phyloP scores from a whole-genome alignment of 768 basidiomycete species.

The Suillus plorans region DNA sequence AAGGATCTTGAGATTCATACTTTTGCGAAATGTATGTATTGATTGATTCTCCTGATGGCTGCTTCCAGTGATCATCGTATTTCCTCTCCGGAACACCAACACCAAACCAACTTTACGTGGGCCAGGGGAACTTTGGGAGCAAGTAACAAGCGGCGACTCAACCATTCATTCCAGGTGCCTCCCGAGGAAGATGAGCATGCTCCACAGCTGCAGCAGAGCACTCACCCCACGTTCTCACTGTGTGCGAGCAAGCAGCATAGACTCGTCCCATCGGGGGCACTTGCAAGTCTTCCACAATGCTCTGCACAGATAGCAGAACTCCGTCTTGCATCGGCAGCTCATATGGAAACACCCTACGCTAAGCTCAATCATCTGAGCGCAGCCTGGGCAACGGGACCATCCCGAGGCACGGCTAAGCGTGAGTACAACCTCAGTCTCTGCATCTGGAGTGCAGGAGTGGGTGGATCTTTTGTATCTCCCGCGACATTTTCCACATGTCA shows the following conservation, averaged over 20 bases:
- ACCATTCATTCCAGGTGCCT: neutral
- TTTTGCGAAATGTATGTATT: neutral
- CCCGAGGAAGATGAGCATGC: slow-evolving; percentile 27
- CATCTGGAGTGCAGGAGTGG: slow-evolving; percentile 29
- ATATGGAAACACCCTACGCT: slow-evolving; percentile 39
- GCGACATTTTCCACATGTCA: slow-evolving; percentile 28
- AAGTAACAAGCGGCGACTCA: neutral
- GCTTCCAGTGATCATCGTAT: neutral
- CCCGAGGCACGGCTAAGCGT: slow-evolving; percentile 26
- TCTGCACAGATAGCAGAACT: slow-evolving; percentile 49
- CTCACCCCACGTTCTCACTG: slow-evolving; percentile 45
- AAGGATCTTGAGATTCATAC: neutral
- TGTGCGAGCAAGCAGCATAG: slow-evolving; percentile 26
- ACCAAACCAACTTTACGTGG: neutral
- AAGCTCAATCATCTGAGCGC: slow-evolving; percentile 38
- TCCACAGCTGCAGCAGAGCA: slow-evolving; percentile 30
- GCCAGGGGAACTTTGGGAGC: neutral
- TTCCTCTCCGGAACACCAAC: neutral
- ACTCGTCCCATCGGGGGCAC: slow-evolving; percentile 70
- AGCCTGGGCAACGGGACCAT: slow-evolving; percentile 42
- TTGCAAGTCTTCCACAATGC: slow-evolving; percentile 61
- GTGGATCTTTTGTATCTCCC: slow-evolving; percentile 21
- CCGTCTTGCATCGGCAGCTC: slow-evolving; percentile 37
- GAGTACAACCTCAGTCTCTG: slow-evolving; percentile 23
- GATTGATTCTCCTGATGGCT: neutral